A percentile compares a stretch with the other conserved stretches of the same genome.
These are phyloP conservation scores for Pleurotus salmoneostramineus DNA, from an alignment of 768 basidiomycete species.

Conservation along the genomic window DNA sequence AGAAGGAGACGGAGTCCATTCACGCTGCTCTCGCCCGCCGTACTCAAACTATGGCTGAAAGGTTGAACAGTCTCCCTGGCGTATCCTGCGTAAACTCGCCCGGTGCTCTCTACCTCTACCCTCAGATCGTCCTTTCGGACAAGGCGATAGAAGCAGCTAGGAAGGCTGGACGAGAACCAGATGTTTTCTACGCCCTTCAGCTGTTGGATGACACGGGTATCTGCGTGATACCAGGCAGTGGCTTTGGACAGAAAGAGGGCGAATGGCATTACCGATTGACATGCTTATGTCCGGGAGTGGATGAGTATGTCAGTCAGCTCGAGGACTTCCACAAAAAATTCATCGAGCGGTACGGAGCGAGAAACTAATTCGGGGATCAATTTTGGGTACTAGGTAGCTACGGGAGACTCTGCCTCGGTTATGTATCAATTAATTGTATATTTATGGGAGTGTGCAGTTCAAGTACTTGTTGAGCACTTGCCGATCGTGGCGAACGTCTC, in stretches of 20 bases:
- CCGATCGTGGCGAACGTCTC: no score
- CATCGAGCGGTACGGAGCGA: slow-evolving; percentile 24
- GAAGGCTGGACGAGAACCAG: slow-evolving; percentile 72
- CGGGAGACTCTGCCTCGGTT: no score
- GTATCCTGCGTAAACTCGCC: slow-evolving; percentile 87
- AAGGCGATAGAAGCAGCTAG: slow-evolving; percentile 73
- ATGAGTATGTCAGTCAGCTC: slow-evolving; percentile 85
- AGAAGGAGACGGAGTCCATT: slow-evolving; percentile 78
- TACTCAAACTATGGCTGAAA: slow-evolving; percentile 65
- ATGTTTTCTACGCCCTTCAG: slow-evolving; percentile 83
- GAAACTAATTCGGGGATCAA: not conserved
- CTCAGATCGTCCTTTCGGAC: slow-evolving; percentile 69
- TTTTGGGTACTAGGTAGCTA: not conserved
- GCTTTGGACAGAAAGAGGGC: slow-evolving; percentile 91
- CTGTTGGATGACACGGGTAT: slow-evolving; percentile 89
- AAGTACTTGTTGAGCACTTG: no score
- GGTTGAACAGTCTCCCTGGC: slow-evolving; percentile 81
- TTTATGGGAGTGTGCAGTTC: no score
- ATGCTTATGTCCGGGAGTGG: slow-evolving; percentile 93
- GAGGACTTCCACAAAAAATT: slow-evolving; percentile 44
- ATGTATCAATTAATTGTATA: no score
- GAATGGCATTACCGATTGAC: slow-evolving; percentile 92
- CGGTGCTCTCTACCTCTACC: slow-evolving; percentile 93
- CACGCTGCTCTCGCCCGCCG: slow-evolving; percentile 71
- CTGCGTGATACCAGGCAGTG: slow-evolving; percentile 89